These are phyloP conservation scores for Haplosporangium gracile DNA, from an alignment of 192 early-diverging fungal species.

Conservation along the genomic window DNA sequence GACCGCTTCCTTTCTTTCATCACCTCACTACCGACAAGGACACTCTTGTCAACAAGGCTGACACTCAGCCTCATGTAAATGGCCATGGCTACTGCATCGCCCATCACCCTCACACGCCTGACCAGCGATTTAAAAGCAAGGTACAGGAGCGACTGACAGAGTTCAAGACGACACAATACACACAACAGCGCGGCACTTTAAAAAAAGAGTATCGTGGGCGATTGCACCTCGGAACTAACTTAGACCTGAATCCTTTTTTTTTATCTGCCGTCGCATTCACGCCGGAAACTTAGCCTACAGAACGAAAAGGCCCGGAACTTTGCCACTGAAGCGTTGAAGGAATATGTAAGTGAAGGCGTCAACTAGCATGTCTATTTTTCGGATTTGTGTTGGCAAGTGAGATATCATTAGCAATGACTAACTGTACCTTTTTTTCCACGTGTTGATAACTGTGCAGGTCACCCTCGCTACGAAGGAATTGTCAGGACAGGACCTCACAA, in stretches of 20 bases:
- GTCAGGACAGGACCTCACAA: conserved; percentile 76
- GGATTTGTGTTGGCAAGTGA: background rate
- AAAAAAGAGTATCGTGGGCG: background rate
- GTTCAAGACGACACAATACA: background rate
- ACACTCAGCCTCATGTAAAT: conserved; percentile 9
- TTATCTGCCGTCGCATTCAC: background rate
- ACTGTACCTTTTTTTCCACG: background rate
- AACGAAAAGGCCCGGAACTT: conserved; percentile 31
- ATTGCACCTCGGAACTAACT: background rate
- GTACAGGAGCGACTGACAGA: background rate
- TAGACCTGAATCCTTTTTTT: conserved; percentile 2
- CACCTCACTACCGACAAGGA: background rate
- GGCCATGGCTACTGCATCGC: conserved; percentile 29
- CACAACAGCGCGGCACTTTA: background rate
- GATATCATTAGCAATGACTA: background rate
- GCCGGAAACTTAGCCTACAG: conserved; percentile 31
- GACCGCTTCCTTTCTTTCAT: background rate
- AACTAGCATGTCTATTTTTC: background rate
- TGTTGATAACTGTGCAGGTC: conserved; percentile 15
- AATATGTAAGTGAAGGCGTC: conserved; percentile 32
- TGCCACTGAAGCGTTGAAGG: conserved; percentile 19
- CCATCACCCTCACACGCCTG: conserved; percentile 39
- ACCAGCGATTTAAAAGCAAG: conserved; percentile 50
- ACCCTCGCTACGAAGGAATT: conserved; percentile 65
- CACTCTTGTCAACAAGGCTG: conserved; percentile 9